Evolutionary conservation across 192 early-diverging fungal species (phyloP).

Genomic region (Coemansia sp.): DNA sequence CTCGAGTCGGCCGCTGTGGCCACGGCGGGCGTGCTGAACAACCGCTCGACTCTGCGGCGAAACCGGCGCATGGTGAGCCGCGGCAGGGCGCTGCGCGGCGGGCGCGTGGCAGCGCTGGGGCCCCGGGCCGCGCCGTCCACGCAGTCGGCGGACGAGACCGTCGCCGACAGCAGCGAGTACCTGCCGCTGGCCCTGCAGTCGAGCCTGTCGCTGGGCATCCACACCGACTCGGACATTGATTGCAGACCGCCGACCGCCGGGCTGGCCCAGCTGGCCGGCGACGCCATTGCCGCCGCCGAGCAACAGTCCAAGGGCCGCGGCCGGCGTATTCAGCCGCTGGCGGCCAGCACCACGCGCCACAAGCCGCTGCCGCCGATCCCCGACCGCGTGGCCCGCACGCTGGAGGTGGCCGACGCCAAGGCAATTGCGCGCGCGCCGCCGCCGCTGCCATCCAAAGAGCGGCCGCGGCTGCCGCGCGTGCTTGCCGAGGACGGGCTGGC

Average conservation of each 20-base stretch:
- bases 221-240: neutral
- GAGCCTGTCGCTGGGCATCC: neutral
- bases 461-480: slow-evolving; percentile 26
- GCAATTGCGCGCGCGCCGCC: slow-evolving; percentile 15
- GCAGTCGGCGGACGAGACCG: neutral
- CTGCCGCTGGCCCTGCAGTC: neutral
- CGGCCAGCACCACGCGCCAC: neutral
- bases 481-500: slow-evolving; percentile 24
- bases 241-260: slow-evolving; percentile 9
- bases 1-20: neutral
- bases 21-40: neutral
- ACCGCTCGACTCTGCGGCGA: slow-evolving; percentile 33
- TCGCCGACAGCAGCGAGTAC: neutral
- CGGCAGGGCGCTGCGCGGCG: slow-evolving; percentile 11
- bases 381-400: slow-evolving; percentile 33
- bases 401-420: slow-evolving; percentile 21
- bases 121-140: neutral
- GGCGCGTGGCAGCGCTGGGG: neutral
- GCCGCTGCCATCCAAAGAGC: slow-evolving; percentile 30
- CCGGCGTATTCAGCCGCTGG: slow-evolving; percentile 3
- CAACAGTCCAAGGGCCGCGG: slow-evolving; percentile 1
- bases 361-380: slow-evolving; percentile 32
- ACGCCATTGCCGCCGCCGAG: slow-evolving; percentile 17
- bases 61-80: slow-evolving; percentile 34
- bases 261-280: slow-evolving; percentile 31